These are phyloP conservation scores for Rhizophora apiculata DNA, from an alignment of 345 rosid genomes.

Conservation along the genomic window DNA sequence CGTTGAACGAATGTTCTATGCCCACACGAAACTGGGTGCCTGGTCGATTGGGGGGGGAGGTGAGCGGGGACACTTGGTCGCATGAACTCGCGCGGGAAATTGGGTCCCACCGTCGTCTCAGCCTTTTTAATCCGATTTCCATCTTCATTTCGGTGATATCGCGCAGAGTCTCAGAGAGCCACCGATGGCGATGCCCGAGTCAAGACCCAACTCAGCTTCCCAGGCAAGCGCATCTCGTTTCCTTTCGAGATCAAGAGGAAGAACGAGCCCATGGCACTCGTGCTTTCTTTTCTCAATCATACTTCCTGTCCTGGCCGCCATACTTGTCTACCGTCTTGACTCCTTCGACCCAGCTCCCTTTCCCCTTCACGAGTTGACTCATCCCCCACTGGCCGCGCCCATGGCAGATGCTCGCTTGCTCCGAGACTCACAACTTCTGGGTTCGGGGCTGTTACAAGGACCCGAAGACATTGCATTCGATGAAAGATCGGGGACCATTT, in stretches of 20 bases:
- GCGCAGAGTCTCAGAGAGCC: no score
- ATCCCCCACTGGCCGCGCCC: conserved; percentile 17
- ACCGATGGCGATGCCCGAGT: no score
- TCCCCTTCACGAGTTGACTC: conserved; percentile 39
- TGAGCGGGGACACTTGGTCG: no score
- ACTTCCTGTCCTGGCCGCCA: conserved; percentile 35
- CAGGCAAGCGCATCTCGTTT: no score
- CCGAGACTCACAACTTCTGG: conserved; percentile 47
- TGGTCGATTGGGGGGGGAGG: no score
- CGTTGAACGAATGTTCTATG: no score
- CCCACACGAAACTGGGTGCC: no score
- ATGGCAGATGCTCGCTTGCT: conserved; percentile 31
- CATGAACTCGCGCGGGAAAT: no score
- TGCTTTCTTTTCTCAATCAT: background rate
- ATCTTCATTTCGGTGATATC: no score
- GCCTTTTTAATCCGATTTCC: no score
- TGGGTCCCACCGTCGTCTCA: no score
- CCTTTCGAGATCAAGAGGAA: background rate
- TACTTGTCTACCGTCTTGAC: conserved; percentile 42
- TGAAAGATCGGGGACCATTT: conserved; percentile 32
- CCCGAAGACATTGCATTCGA: conserved; percentile 72
- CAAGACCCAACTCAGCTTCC: no score
- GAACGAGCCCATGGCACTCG: background rate
- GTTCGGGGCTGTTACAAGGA: conserved; percentile 34
- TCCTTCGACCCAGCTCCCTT: conserved; percentile 47